Base-by-base conservation (phyloP, 2,329 filamentous ascomycete species). In the Neonectria magnoliae region DNA sequence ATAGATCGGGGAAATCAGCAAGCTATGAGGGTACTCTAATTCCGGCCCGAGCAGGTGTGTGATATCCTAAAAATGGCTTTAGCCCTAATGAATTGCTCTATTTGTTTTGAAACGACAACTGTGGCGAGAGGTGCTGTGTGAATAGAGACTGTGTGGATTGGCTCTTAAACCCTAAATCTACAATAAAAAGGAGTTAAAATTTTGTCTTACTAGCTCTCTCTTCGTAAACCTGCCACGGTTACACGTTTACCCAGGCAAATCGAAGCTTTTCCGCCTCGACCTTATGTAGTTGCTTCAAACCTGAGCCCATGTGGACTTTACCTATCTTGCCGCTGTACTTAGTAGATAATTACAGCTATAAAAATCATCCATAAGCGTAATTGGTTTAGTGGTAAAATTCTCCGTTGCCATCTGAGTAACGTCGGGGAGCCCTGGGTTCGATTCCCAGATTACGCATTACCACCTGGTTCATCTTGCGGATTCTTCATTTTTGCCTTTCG, bases 331-430 rank as follows among this genome's bases (percentile, higher is more conserved):
- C n/a, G n/a, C 4, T 2, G n/a, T 38, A 38, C 36, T 38, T 9
- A 8, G 8, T 2, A n/a, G 1, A 2, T 1, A 16, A n/a, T n/a
- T 38, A 13, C 2, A 5, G 1, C 1, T 1, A 13, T 14, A 2
- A 3, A 16, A 11, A 51, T 16, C 7, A 41, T 8, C 44, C 29
- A 18, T 20, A 57, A 42, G 55, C 55, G 55, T 57, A 36, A 57
- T 57, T 57, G 55, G 55, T 57, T 57, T 59, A 59, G 57, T 59
- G 57, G 57, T 59, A 59, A 59, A 59, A 59, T 59, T 59, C 57
- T 59, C 57, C 57, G 57, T 59, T 59, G 57, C 57, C 57, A 59
- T 59, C 36, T 48, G 57, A 44, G 57, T 11, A 59, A 45, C 57
- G 57, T 59, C 57, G 57, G 57, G 57, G 57, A 59, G 57, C 57